These are phyloP conservation scores for Triticum timopheevii DNA, from an alignment of 176 grass and related monocot genomes.

Conservation along the genomic window DNA sequence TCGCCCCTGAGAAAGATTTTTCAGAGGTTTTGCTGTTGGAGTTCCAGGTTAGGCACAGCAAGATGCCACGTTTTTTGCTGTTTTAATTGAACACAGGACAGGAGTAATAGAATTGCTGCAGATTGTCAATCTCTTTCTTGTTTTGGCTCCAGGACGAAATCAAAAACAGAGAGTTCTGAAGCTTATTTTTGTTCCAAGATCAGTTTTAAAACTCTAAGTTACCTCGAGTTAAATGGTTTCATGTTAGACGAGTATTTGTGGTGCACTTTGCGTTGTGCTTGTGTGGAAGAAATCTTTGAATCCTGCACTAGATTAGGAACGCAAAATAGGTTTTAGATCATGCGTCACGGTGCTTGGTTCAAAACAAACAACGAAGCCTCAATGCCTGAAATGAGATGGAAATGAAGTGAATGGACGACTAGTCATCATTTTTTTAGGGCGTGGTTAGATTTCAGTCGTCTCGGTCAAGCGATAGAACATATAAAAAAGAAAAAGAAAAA, in stretches of 20 bases:
- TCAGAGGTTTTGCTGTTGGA: not conserved
- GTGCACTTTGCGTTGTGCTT: no score
- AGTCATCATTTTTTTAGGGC: no score
- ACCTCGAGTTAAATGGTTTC: not conserved
- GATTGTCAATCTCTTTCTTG: not conserved
- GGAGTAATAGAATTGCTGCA: not conserved
- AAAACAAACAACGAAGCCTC: no score
- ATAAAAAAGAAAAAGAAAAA: no score
- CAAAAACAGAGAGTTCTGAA: not conserved
- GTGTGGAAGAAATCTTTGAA: no score
- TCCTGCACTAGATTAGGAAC: no score
- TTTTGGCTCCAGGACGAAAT: not conserved
- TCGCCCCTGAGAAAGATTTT: not conserved
- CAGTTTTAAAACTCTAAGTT: not conserved
- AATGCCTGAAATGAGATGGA: no score
- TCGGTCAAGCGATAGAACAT: no score
- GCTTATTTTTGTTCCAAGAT: not conserved
- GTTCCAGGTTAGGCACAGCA: not conserved
- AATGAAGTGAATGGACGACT: no score
- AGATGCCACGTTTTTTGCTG: not conserved
- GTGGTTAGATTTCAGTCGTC: no score
- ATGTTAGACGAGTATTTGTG: not conserved
- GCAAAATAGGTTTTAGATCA: no score
- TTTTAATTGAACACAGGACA: not conserved
- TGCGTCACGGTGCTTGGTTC: no score